Conservation (phyloP, 208 protist genomes). For the Leishmania turanica region DNA sequence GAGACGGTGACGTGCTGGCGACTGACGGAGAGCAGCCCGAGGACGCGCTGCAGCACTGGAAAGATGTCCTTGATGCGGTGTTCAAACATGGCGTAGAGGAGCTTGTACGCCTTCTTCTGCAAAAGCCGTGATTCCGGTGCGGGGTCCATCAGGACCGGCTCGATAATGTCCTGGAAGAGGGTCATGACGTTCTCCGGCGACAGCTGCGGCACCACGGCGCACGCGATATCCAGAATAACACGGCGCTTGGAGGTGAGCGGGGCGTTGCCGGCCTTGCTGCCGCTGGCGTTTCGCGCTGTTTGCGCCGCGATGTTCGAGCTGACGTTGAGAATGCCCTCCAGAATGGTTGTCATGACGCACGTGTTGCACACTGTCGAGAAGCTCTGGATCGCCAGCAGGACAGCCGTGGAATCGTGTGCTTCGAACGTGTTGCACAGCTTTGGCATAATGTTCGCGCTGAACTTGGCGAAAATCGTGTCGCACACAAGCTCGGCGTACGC, state of each 20-base stretch:
- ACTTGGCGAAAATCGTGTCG: slow-evolving; percentile 73
- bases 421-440: slow-evolving; percentile 88
- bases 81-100: slow-evolving; percentile 87
- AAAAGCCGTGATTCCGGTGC: slow-evolving; percentile 74
- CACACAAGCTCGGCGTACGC: slow-evolving; percentile 63
- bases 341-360: slow-evolving; percentile 84
- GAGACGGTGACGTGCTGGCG: slow-evolving; percentile 84
- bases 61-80: slow-evolving; percentile 81
- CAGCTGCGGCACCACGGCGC: slow-evolving; percentile 76
- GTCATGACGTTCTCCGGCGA: slow-evolving; percentile 54
- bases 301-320: slow-evolving; percentile 61
- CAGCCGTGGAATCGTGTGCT: slow-evolving; percentile 71
- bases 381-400: slow-evolving; percentile 85
- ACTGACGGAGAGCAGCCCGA: slow-evolving; percentile 72
- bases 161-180: slow-evolving; percentile 79
- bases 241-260: slow-evolving; percentile 78
- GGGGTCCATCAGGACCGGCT: slow-evolving; percentile 83
- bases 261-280: slow-evolving; percentile 32
- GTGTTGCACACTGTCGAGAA: slow-evolving; percentile 80
- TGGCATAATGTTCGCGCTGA: slow-evolving; percentile 90
- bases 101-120: slow-evolving; percentile 93
- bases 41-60: slow-evolving; percentile 65
- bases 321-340: slow-evolving; percentile 80
- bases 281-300: neutral
- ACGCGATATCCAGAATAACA: slow-evolving; percentile 87